Conservation (phyloP, 78 protist species). For the Emiliania huxleyi region DNA sequence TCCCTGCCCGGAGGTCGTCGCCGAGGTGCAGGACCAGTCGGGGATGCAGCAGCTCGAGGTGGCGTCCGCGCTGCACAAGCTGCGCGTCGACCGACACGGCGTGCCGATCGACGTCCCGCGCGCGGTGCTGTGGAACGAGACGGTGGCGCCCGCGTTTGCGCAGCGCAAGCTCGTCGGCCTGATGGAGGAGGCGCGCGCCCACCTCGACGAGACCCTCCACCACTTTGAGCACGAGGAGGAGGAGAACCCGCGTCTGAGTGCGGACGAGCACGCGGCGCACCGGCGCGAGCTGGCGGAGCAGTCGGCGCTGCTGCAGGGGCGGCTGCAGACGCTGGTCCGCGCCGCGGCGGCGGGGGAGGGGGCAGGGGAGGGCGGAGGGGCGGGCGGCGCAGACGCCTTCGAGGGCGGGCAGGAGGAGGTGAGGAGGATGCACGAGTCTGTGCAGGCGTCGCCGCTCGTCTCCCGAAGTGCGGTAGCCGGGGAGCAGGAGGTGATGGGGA, state of each 20-base stretch:
- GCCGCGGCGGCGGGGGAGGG: not conserved
- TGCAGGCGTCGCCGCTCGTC: no score
- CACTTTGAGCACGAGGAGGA: not conserved
- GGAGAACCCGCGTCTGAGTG: not conserved
- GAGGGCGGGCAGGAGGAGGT: not conserved
- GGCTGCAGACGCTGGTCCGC: not conserved
- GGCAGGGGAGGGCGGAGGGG: no score
- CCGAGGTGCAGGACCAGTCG: not conserved
- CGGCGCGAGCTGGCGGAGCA: not conserved
- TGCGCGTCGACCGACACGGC: not conserved
- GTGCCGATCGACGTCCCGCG: not conserved
- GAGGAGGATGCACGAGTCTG: not conserved
- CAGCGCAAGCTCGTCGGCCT: not conserved
- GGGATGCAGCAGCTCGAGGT: not conserved
- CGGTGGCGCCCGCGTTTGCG: not conserved
- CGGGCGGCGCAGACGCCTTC: not conserved
- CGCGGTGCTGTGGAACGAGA: not conserved
- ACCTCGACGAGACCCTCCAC: not conserved
- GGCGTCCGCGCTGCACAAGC: not conserved
- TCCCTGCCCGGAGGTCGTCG: not conserved
- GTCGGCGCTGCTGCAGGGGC: not conserved
- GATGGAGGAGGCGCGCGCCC: not conserved
- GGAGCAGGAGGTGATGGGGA: not conserved
- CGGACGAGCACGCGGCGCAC: not conserved
- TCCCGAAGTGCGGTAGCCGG: not conserved